Evolutionary conservation across 352 stramenopile species (phyloP), one percentile per base, ranked within the genome.

Genomic region (Nannochloropsis limnetica): DNA sequence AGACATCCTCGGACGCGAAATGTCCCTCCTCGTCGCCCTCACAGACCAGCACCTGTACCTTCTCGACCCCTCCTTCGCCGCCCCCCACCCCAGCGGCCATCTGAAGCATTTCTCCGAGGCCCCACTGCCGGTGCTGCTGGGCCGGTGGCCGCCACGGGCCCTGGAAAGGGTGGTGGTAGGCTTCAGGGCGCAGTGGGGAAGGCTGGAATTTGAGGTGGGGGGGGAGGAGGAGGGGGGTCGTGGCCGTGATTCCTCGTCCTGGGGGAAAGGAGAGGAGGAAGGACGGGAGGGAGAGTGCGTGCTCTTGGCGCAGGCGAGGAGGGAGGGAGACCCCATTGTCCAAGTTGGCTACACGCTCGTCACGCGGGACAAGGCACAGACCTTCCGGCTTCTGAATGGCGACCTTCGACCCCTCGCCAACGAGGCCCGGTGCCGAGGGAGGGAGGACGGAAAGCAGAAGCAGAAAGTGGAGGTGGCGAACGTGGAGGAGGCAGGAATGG

Each of bases 401-500:
- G 61, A 74, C n/a, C 61, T 74, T 6, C n/a, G 61, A 1, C n/a
- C 61, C 1, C 61, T 74, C 8, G 61, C 61, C 9, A 74, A 29
- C 3, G 61, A 74, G 61, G 61, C 61, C n/a, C 0, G 61, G 8
- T 14, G 37, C 17, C 61, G 61, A 17, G 61, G 25, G 37, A 15
- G 37, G 37, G 37, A 49, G 37, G 37, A 49, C 1, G 17, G 37
- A 14, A 14, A 14, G 37, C 37, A 49, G 37, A 49, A 49, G 37
- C n/a, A 29, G 61, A 74, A 74, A 29, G 61, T 74, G 61, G 61
- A 74, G 61, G 61, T 74, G 61, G 61, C n/a, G 61, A 74, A 74
- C 61, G 17, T 17, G 61, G 61, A 74, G 61, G 61, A 74, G 61
- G 61, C 61, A 23, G 3, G 61, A 17, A 74, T 25, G n/a, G 61